These are phyloP conservation scores for Apiospora pterosperma DNA, from an alignment of 2,329 filamentous ascomycete genomes.

Conservation along the genomic window DNA sequence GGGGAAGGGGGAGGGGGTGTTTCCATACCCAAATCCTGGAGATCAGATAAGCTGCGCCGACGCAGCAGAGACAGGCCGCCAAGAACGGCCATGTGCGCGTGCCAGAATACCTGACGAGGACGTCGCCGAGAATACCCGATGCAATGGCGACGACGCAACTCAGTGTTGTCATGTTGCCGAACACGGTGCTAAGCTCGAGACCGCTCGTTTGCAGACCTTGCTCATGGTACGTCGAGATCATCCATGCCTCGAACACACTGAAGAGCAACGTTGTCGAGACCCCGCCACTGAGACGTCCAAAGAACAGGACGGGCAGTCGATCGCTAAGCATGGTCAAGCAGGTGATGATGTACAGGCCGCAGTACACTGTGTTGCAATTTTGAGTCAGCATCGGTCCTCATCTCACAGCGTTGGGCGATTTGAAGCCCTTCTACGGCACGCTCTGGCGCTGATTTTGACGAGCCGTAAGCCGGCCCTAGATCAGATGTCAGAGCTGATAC, in stretches of 20 bases:
- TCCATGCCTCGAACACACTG: slow-evolving; percentile 58
- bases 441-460: not conserved
- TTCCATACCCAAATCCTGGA: slow-evolving; percentile 39
- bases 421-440: not conserved
- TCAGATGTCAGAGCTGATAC: not conserved
- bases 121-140: slow-evolving; percentile 46
- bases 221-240: slow-evolving; percentile 48
- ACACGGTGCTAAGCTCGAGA: slow-evolving; percentile 42
- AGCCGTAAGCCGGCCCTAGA: not conserved
- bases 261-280: slow-evolving; percentile 55
- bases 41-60: slow-evolving; percentile 39
- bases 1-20: not conserved
- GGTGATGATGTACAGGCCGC: slow-evolving; percentile 46
- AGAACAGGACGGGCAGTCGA: slow-evolving; percentile 40
- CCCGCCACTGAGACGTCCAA: slow-evolving; percentile 54
- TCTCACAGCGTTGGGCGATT: not conserved
- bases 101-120: slow-evolving; percentile 39
- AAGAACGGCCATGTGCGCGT: slow-evolving; percentile 49
- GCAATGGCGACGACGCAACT: slow-evolving; percentile 51
- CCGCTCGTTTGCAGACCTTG: slow-evolving; percentile 38
- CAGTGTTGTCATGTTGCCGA: slow-evolving; percentile 44
- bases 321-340: slow-evolving; percentile 48
- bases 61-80: slow-evolving; percentile 21
- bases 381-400: not conserved
- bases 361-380: slow-evolving; percentile 36